Evolutionary conservation across 164 flowering plant species (phyloP).

Genomic region (Euptelea pleiosperma): DNA sequence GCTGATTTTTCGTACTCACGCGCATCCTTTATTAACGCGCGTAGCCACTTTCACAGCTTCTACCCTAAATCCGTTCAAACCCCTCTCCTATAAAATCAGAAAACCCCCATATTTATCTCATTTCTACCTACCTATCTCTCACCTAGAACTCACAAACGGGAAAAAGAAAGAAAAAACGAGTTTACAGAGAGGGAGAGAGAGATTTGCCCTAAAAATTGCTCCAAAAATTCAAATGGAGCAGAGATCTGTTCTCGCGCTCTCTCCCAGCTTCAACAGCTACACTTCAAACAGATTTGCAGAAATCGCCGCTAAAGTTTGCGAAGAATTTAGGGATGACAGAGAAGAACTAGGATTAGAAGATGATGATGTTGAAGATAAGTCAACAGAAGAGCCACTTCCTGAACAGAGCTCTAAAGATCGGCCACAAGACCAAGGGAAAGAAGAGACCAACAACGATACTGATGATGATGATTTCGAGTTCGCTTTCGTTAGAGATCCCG

Average conservation of each 20-base stretch:
- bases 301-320: conserved; percentile 34
- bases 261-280: conserved; percentile 36
- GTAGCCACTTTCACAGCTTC: too few species aligned
- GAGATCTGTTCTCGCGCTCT: conserved; percentile 4
- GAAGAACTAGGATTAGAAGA: conserved; percentile 7
- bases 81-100: too few species aligned
- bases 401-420: conserved; percentile 6
- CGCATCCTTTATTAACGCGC: too few species aligned
- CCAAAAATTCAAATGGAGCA: too few species aligned
- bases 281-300: conserved; percentile 26
- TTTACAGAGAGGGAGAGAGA: background rate
- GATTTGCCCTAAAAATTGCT: too few species aligned
- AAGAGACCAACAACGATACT: background rate
- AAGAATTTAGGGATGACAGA: conserved; percentile 12
- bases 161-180: background rate
- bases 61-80: too few species aligned
- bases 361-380: background rate
- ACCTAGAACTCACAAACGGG: conserved; percentile 3
- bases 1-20: too few species aligned
- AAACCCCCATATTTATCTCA: too few species aligned
- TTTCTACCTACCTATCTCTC: background rate
- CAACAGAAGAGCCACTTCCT: background rate
- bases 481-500: conserved; percentile 26
- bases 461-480: conserved; percentile 59
- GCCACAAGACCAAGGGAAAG: background rate